These are phyloP conservation scores for Xylariaceae sp. DNA, from an alignment of 2,329 filamentous ascomycete genomes.

Conservation along the genomic window DNA sequence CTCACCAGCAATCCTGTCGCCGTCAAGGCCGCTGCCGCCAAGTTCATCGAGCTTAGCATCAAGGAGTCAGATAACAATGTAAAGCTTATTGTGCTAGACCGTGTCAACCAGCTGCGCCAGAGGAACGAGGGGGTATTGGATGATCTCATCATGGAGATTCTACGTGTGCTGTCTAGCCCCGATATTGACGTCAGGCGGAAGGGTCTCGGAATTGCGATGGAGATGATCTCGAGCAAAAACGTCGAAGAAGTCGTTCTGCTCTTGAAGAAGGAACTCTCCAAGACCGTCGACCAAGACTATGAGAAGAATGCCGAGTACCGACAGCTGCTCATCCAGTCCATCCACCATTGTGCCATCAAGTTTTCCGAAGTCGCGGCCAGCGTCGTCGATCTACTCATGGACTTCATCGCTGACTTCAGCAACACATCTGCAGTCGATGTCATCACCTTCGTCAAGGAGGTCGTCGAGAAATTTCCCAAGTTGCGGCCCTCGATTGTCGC, in stretches of 20 bases:
- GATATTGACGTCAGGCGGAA: slow-evolving; percentile 96
- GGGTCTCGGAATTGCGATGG: slow-evolving; percentile 82
- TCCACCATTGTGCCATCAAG: slow-evolving; percentile 98
- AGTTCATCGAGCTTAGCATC: slow-evolving; percentile 95
- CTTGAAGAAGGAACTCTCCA: slow-evolving; percentile 94
- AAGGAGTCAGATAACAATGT: slow-evolving; percentile 99
- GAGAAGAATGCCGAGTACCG: slow-evolving; percentile 97
- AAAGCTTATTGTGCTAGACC: slow-evolving; percentile 94
- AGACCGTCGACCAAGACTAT: slow-evolving; percentile 97
- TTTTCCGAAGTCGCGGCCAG: slow-evolving; percentile 97
- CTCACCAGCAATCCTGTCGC: slow-evolving; percentile 96
- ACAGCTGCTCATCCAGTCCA: slow-evolving; percentile 91
- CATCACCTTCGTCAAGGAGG: slow-evolving; percentile 98
- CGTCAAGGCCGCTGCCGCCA: slow-evolving; percentile 91
- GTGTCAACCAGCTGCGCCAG: slow-evolving; percentile 81
- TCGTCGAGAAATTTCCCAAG: slow-evolving; percentile 95
- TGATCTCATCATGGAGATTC: slow-evolving; percentile 93
- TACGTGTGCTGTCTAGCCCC: slow-evolving; percentile 89
- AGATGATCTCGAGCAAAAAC: slow-evolving; percentile 99
- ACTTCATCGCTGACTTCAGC: slow-evolving; percentile 98
- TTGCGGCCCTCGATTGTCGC: slow-evolving; percentile 84
- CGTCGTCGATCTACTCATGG: slow-evolving; percentile 95
- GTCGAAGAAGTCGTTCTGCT: slow-evolving; percentile 96
- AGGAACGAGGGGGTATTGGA: slow-evolving; percentile 90
- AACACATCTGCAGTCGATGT: slow-evolving; percentile 96